Evolutionary conservation across 257 asterid genomes (phyloP).

Genomic region (Solanum etuberosum): DNA sequence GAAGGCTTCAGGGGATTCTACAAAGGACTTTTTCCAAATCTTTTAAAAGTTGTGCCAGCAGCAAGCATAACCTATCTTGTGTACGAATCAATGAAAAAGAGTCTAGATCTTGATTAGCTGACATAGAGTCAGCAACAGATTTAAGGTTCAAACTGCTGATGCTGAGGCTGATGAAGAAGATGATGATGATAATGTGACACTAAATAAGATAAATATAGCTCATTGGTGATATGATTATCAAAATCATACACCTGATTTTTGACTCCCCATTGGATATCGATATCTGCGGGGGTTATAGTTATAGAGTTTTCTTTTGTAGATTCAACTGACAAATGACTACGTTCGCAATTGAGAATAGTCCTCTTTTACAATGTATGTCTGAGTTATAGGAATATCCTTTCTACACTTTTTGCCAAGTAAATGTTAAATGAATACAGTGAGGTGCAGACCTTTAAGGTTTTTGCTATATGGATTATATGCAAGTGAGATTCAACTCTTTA

Average conservation of each 20-base stretch:
- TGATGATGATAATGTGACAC: not conserved
- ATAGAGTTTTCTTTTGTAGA: not conserved
- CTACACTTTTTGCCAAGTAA: not conserved
- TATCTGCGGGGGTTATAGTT: not conserved
- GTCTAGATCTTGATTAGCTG: slow-evolving; percentile 56
- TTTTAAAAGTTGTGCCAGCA: slow-evolving; percentile 85
- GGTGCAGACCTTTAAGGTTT: slow-evolving; percentile 19
- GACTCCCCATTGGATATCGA: slow-evolving; percentile 29
- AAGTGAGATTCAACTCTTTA: not conserved
- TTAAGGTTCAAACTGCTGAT: not conserved
- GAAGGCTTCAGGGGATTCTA: slow-evolving; percentile 92
- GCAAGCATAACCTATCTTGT: slow-evolving; percentile 94
- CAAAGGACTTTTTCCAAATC: slow-evolving; percentile 90
- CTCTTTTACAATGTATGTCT: slow-evolving; percentile 2
- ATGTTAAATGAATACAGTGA: slow-evolving; percentile 22
- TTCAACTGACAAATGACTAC: not conserved
- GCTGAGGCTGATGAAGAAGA: slow-evolving; percentile 14
- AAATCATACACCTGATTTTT: slow-evolving; percentile 29
- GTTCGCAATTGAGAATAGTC: not conserved
- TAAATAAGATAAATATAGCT: slow-evolving; percentile 18
- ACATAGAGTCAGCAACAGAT: slow-evolving; percentile 2
- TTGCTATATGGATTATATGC: slow-evolving; percentile 9
- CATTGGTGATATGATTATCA: slow-evolving; percentile 33
- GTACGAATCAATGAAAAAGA: slow-evolving; percentile 89
- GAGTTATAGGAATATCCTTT: slow-evolving; percentile 31